Evolutionary conservation across 257 asterid species (phyloP).

Genomic region (Forsythia viridissima): DNA sequence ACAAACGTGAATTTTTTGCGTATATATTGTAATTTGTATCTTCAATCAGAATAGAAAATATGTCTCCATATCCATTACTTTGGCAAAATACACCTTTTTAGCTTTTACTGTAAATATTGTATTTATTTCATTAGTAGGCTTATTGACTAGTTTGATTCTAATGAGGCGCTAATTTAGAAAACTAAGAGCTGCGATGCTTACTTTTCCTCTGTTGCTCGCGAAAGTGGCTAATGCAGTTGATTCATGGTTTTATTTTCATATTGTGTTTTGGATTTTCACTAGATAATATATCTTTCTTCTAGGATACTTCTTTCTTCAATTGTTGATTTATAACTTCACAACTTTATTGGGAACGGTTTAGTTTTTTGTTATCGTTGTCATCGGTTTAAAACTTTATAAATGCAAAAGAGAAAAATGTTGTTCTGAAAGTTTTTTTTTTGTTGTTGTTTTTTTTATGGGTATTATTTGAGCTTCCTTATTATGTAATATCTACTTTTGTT

Average conservation of each 20-base stretch:
- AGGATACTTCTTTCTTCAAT: neutral
- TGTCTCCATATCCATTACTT: neutral
- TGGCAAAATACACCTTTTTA: neutral
- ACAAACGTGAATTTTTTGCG: neutral
- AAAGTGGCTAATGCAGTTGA: conserved; percentile 2
- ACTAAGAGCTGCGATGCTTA: neutral
- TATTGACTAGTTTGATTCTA: neutral
- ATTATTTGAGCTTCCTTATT: neutral
- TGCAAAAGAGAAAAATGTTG: neutral
- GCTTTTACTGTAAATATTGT: neutral
- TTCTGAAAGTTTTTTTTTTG: neutral
- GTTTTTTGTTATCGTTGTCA: neutral
- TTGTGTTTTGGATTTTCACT: neutral
- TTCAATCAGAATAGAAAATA: neutral
- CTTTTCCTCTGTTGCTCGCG: neutral
- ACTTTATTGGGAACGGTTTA: neutral
- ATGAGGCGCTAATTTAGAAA: neutral
- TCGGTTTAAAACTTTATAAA: neutral
- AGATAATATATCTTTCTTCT: neutral
- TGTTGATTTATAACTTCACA: neutral
- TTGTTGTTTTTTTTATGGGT: neutral
- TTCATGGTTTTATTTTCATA: neutral
- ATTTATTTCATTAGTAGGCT: neutral
- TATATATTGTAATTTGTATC: neutral
- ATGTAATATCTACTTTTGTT: conserved; percentile 20